Conservation (phyloP, 768 basidiomycete species). For the Kwoniella shandongensis region DNA sequence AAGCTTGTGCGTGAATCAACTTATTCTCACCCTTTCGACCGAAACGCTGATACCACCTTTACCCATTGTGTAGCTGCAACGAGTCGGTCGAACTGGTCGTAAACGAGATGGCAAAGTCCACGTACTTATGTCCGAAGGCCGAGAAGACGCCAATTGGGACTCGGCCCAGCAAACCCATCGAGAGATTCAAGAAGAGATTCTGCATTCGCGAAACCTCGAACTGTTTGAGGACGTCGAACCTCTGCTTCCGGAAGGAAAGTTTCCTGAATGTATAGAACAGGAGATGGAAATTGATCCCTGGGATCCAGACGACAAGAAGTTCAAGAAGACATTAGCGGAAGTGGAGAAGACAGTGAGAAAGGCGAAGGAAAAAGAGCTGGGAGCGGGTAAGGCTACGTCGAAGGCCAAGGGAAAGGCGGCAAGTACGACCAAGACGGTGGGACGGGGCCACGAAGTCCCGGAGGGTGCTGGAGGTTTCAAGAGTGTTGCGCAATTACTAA, state of each 20-base stretch:
- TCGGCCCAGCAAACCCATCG: constrained; percentile 81
- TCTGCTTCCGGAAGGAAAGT: constrained; percentile 72
- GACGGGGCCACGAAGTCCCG: constrained; percentile 48
- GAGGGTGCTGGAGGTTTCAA: constrained; percentile 51
- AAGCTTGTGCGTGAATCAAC: constrained; percentile 70
- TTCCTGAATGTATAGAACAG: constrained; percentile 76
- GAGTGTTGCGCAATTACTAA: constrained; percentile 37
- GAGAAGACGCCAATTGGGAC: constrained; percentile 87
- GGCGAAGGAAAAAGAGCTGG: constrained; percentile 59
- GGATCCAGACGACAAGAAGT: constrained; percentile 42
- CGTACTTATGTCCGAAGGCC: constrained; percentile 81
- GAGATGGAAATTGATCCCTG: constrained; percentile 70
- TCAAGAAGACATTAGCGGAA: constrained; percentile 24
- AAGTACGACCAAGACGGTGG: not conserved
- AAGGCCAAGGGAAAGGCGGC: constrained; percentile 3
- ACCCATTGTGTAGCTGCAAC: constrained; percentile 70
- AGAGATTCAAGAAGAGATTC: constrained; percentile 83
- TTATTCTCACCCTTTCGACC: not conserved
- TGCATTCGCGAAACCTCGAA: constrained; percentile 80
- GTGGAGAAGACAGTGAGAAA: constrained; percentile 19
- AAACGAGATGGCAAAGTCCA: constrained; percentile 87
- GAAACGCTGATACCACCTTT: not conserved
- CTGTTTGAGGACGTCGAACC: constrained; percentile 90
- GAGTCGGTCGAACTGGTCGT: constrained; percentile 90
- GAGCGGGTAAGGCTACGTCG: constrained; percentile 34